Evolutionary conservation across 2,329 filamentous ascomycete genomes (phyloP).

Genomic region (Fusarium xyrophilum): DNA sequence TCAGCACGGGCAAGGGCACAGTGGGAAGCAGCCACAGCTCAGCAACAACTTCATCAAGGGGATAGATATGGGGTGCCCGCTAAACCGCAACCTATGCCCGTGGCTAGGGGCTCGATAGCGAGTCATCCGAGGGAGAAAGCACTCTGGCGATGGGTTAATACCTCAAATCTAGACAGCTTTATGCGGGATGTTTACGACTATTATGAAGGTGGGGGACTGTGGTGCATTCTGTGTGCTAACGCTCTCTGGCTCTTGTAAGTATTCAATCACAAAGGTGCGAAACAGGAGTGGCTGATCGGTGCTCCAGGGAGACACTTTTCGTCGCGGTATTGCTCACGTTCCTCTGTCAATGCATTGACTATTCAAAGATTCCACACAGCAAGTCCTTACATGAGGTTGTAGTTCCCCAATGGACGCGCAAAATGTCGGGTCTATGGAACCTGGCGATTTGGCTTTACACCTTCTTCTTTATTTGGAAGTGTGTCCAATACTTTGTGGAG

Average conservation of each 20-base stretch:
- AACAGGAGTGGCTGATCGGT: constrained; percentile 11
- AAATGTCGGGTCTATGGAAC: constrained; percentile 79
- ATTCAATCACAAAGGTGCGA: background rate
- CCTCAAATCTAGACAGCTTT: constrained; percentile 87
- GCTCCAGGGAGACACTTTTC: constrained; percentile 75
- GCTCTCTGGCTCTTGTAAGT: constrained; percentile 75
- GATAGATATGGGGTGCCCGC: constrained; percentile 34
- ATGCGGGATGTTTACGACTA: constrained; percentile 86
- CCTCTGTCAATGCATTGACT: constrained; percentile 85
- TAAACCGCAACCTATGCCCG: constrained; percentile 40
- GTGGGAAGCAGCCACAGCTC: constrained; percentile 62
- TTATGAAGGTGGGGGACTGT: constrained; percentile 81
- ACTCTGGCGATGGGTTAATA: constrained; percentile 92
- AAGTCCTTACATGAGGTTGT: constrained; percentile 60
- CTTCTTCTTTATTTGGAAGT: constrained; percentile 84
- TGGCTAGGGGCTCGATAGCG: constrained; percentile 41
- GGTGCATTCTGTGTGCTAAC: constrained; percentile 80
- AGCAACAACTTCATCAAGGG: constrained; percentile 58
- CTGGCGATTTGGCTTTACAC: constrained; percentile 82
- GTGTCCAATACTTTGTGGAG: constrained; percentile 76
- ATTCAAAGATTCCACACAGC: constrained; percentile 73
- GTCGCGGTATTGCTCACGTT: constrained; percentile 84
- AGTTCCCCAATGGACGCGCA: constrained; percentile 75
- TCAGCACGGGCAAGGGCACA: constrained; percentile 56
- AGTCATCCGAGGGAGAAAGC: constrained; percentile 70